Evolutionary conservation across 805 yeast species (phyloP).

Genomic region (Candida bentonensis): DNA sequence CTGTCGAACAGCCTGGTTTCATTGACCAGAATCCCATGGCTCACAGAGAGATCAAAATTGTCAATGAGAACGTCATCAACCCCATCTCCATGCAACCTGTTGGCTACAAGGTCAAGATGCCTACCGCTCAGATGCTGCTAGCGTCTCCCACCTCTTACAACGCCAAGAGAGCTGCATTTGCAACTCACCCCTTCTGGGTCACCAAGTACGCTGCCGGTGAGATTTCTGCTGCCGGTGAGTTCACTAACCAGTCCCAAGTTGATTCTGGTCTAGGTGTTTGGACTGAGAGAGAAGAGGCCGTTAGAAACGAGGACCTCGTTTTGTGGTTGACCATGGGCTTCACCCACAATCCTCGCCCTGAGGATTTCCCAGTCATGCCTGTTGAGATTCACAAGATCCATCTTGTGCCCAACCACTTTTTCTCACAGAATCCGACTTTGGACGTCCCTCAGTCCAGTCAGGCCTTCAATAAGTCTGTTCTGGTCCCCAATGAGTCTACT

Average conservation of each 20-base stretch:
- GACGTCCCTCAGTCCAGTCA: constrained; percentile 62
- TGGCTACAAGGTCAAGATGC: constrained; percentile 60
- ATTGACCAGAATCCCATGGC: constrained; percentile 65
- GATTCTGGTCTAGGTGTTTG: constrained; percentile 33
- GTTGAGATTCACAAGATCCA: constrained; percentile 58
- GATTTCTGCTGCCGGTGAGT: constrained; percentile 71
- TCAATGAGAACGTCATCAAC: constrained; percentile 60
- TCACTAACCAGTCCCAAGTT: constrained; percentile 71
- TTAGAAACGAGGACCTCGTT: constrained; percentile 54
- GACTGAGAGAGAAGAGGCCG: constrained; percentile 35
- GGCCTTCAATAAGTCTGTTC: constrained; percentile 48
- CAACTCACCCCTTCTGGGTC: constrained; percentile 71
- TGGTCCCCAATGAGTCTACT: constrained; percentile 7
- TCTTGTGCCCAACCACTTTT: constrained; percentile 60
- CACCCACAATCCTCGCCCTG: constrained; percentile 71
- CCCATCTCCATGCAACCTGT: constrained; percentile 59
- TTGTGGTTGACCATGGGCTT: constrained; percentile 74
- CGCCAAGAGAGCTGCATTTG: constrained; percentile 56
- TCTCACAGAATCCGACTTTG: constrained; percentile 65
- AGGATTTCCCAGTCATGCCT: constrained; percentile 85
- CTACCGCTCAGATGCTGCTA: constrained; percentile 63
- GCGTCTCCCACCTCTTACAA: constrained; percentile 52
- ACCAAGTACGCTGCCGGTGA: constrained; percentile 62
- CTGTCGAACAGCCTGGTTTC: constrained; percentile 54
- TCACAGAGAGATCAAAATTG: constrained; percentile 59